These are phyloP conservation scores for Paecilomyces sp. DNA, from an alignment of 2,329 filamentous ascomycete species.

Conservation along the genomic window DNA sequence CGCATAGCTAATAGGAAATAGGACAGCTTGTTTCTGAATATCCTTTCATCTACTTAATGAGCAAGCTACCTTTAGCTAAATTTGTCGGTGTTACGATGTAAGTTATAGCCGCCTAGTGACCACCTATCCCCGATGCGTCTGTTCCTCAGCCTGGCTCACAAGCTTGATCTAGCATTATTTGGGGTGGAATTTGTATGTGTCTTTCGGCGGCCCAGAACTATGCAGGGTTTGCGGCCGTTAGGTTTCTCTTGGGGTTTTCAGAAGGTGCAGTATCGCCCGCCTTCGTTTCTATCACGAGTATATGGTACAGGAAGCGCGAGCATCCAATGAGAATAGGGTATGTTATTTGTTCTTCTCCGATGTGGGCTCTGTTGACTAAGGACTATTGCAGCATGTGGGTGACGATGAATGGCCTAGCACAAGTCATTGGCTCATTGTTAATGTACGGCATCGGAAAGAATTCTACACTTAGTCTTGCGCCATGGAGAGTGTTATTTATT, in stretches of 20 bases:
- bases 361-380: background rate
- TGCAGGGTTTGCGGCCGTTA: constrained; percentile 31
- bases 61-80: constrained; percentile 41
- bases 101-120: constrained; percentile 2
- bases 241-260: constrained; percentile 38
- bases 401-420: constrained; percentile 41
- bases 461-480: constrained; percentile 26
- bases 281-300: constrained; percentile 40
- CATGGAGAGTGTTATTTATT: constrained; percentile 45
- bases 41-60: constrained; percentile 48
- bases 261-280: constrained; percentile 41
- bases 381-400: constrained; percentile 30
- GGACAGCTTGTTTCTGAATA: constrained; percentile 43
- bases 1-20: background rate
- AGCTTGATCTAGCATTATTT: constrained; percentile 26
- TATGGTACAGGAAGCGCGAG: constrained; percentile 35
- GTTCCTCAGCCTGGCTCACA: background rate
- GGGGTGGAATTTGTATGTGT: constrained; percentile 40
- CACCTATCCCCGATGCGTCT: background rate
- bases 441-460: constrained; percentile 47
- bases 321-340: constrained; percentile 25
- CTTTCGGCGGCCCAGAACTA: constrained; percentile 37
- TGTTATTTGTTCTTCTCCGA: background rate
- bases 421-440: constrained; percentile 40
- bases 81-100: constrained; percentile 45